Base-by-base conservation (phyloP, 345 rosid species). In the Bruguiera parviflora region DNA sequence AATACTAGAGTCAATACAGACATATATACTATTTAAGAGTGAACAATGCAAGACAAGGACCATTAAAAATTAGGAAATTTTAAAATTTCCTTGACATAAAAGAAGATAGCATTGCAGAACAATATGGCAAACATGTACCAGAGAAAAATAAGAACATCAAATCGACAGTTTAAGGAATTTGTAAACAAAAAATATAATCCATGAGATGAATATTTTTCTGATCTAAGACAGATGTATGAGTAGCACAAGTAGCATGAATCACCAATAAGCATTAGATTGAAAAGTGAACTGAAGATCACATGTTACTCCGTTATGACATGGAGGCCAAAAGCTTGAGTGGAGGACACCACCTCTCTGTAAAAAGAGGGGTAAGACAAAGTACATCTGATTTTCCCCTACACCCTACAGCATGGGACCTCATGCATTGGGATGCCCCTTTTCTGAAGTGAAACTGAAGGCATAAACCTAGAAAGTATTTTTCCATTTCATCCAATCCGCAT, bases 401-500 rank as follows among this genome's bases (percentile, higher is more conserved):
- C 18, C 49, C 19, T 19, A 43, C 18, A 43, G 49, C 13, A 4
- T 11, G 49, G 19, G 49, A 43, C 5, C 18, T 43, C 49, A 0
- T 13, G 49, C 49, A 43, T 0, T 11, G 49, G 49, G 9, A 13
- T 3, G 4, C 18, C 19, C 18, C 13, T 43, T 43, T 35, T 13
- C 4, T 13, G 49, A 43, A 24, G 53, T 27, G 43, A 28, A 33
- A 56, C 20, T 35, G 49, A 28, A 22, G 52, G 69, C 35, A 68
- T 58, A 63, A 66, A 28, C 51, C 55, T 49, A 21, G 56, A 24
- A 4, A 3, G 28, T 24, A 10, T 3, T 33, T 62, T 53, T 46
- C 61, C 59, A 24, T 56, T 65, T 69, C 10, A 35, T 55, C 66
- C 67, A 61, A 5, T 33, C 31, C 58, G 43, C 52, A 57, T 6